Conservation (phyloP, 139 green algal genomes). For the Diplosphaera chodatii region DNA sequence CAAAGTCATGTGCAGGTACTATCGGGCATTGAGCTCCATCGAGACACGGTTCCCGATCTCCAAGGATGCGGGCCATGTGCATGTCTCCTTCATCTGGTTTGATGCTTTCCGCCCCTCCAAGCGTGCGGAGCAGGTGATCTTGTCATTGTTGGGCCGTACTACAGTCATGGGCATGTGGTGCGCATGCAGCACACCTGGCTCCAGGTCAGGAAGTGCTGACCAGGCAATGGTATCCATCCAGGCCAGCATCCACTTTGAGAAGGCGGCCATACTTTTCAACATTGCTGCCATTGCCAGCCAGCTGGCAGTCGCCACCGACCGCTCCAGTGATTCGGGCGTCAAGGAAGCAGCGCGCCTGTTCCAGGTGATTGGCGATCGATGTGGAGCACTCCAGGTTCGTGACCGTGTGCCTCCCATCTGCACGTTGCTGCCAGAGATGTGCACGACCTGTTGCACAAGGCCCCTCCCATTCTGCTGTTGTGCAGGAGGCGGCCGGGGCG, state of each 20-base stretch:
- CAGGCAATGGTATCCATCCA: too few species aligned
- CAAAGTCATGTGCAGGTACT: constrained; percentile 73
- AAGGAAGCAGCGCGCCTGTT: constrained; percentile 64
- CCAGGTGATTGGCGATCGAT: too few species aligned
- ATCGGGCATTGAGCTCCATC: constrained; percentile 66
- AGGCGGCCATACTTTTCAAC: constrained; percentile 90
- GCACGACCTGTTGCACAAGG: too few species aligned
- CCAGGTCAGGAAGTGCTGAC: too few species aligned
- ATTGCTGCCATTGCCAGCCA: constrained; percentile 73
- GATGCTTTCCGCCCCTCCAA: constrained; percentile 78
- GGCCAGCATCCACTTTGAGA: constrained; percentile 88
- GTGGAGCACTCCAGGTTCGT: too few species aligned
- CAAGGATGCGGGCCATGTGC: constrained; percentile 53
- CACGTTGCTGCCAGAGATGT: too few species aligned
- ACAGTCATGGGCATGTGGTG: too few species aligned
- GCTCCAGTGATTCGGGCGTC: constrained; percentile 57
- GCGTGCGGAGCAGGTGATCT: constrained; percentile 20
- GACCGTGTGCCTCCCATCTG: too few species aligned
- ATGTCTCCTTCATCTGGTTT: constrained; percentile 56
- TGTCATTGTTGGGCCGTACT: too few species aligned
- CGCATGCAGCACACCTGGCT: too few species aligned
- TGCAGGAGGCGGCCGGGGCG: constrained; percentile 72
- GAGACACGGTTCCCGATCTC: constrained; percentile 89
- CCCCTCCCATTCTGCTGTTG: too few species aligned
- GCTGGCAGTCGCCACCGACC: constrained; percentile 61